Base-by-base conservation (phyloP, 331 rosid species). In the Malus hybrid region DNA sequence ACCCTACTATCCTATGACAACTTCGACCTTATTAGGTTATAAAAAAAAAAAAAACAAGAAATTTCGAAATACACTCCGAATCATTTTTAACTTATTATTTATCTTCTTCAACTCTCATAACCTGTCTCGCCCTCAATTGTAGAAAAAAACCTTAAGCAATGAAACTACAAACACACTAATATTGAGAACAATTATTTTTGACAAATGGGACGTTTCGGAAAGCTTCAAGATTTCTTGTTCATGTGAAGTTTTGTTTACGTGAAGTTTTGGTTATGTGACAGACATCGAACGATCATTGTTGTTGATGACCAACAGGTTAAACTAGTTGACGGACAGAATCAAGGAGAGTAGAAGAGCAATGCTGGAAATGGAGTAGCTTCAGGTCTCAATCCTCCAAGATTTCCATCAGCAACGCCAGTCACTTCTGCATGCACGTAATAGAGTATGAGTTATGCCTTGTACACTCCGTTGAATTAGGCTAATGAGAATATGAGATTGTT, bases 291-390 rank as follows among this genome's bases (percentile, higher is more conserved):
- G 93, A 87, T 79, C 93, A 89, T 82, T 86, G 59, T 68, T 86
- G 87, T 79, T 82, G 93, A 68, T 91, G 73, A 88, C 86, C 0
- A 92, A 87, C 29, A 88, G 96, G 73, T 71, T 93, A 69, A 86
- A 86, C 70, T 86, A 89, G 78, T 93, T 92, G 12, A 74, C 72
- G 34, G 91, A 89, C 61, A 85, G 87, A 75, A 84, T 89, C 29
- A 91, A 89, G 83, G 88, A 82, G 44, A 86, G 98, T 79, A 84
- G 88, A 71, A 86, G 67, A 85, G 81, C 91, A 67, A 81, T 88
- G 86, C 82, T 91, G 80, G 93, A 89, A 75, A 93, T 91, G 0
- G 97, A 91, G 83, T 96, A 89, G 75, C 91, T 90, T 44, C 90
- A 88, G 33, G 93, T 84, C 24, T 89, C 93, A 32, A 84, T 89